phyloP scores from a whole-genome alignment of 495 filamentous ascomycete genomes.

The Tuber magnatum region DNA sequence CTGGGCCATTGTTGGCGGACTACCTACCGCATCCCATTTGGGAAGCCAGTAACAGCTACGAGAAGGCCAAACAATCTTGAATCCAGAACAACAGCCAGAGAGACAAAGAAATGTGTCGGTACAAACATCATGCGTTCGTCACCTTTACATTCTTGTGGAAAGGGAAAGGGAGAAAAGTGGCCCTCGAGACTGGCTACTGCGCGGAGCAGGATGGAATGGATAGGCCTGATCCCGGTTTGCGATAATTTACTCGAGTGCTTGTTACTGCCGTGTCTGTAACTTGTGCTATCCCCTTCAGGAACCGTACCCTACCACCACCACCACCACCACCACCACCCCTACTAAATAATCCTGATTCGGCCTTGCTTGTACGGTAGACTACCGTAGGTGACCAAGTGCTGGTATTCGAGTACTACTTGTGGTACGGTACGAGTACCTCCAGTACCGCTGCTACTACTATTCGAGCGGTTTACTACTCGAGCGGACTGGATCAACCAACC shows the following conservation, averaged over 20 bases:
- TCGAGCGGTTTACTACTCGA: too few relatives aligned
- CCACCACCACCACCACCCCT: too few relatives aligned
- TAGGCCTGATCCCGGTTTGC: neutral
- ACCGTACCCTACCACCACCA: neutral
- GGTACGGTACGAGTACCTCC: too few relatives aligned
- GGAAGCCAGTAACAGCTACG: neutral
- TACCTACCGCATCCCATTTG: neutral
- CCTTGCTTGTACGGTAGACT: too few relatives aligned
- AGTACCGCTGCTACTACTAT: too few relatives aligned
- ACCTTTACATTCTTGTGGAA: neutral
- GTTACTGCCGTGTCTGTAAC: neutral
- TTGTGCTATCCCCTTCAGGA: neutral
- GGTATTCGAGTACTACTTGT: too few relatives aligned
- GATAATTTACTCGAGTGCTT: neutral
- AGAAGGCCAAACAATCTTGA: neutral
- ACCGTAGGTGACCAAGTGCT: too few relatives aligned
- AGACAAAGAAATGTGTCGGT: neutral
- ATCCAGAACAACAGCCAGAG: neutral
- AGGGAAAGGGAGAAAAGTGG: neutral
- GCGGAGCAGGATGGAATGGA: too few relatives aligned
- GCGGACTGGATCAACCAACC: neutral
- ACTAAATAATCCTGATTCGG: neutral
- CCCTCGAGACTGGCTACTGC: too few relatives aligned
- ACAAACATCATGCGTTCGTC: neutral
- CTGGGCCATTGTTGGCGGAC: neutral